A percentile compares a stretch with the other conserved stretches of the same genome.
Conservation (phyloP, 2,329 filamentous ascomycete genomes). For the Aspergillus ochraceus region DNA sequence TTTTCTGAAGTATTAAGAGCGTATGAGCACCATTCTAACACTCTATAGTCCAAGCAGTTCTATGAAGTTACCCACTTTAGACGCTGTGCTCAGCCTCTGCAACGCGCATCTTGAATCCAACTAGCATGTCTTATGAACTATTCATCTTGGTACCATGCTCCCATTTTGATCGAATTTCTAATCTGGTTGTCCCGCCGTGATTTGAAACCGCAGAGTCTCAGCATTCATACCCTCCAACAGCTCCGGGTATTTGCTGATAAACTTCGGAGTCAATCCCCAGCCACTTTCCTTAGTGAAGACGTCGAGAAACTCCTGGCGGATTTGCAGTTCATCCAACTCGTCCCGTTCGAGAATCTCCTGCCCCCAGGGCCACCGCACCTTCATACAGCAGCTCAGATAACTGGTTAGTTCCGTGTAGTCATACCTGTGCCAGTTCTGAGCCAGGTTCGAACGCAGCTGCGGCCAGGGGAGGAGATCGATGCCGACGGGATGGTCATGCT, state of each 20-base stretch:
- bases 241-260: background rate
- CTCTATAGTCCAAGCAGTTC: too few relatives aligned
- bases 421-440: background rate
- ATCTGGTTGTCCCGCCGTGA: too few relatives aligned
- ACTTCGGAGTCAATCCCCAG: background rate
- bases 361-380: constrained; percentile 1
- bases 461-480: background rate
- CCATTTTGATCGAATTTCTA: too few relatives aligned
- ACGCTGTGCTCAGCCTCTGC: too few relatives aligned
- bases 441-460: background rate
- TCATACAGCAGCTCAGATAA: background rate
- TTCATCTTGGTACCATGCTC: too few relatives aligned
- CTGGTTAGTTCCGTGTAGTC: background rate
- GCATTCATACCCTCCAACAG: background rate
- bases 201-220: too few relatives aligned
- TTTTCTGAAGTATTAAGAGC: too few relatives aligned
- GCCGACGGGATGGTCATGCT: background rate
- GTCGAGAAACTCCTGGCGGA: background rate
- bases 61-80: too few relatives aligned
- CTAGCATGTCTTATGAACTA: too few relatives aligned
- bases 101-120: too few relatives aligned
- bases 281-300: background rate
- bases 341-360: background rate
- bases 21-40: too few relatives aligned
- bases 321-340: background rate